These are phyloP conservation scores for Heterococcus sp. DNA, from an alignment of 108 stramenopile species.

Conservation along the genomic window DNA sequence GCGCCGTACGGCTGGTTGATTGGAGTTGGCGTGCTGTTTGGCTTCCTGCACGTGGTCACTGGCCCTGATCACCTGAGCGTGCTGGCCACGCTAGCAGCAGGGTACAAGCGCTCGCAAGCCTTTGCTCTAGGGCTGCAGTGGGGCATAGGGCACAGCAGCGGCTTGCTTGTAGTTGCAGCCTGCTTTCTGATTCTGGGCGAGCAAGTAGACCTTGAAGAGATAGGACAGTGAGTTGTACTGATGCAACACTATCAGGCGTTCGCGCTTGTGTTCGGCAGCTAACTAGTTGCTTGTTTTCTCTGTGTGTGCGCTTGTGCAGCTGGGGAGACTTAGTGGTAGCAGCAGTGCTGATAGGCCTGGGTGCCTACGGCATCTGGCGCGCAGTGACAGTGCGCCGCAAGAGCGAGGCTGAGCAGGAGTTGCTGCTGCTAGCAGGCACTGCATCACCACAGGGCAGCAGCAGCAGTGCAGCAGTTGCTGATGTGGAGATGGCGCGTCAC, in stretches of 20 bases:
- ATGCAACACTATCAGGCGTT: too few species aligned
- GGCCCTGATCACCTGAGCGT: not conserved
- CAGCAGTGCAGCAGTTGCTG: too few species aligned
- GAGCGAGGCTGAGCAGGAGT: not conserved
- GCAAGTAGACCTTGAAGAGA: not conserved
- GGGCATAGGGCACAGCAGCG: not conserved
- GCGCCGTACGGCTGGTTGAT: not conserved
- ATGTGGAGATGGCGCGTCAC: too few species aligned
- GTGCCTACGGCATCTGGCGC: not conserved
- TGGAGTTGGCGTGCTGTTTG: not conserved
- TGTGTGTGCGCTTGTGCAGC: not conserved
- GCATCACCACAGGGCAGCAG: too few species aligned
- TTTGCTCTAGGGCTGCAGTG: not conserved
- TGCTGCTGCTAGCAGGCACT: too few species aligned
- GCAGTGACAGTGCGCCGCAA: not conserved
- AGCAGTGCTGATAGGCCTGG: constrained; percentile 1
- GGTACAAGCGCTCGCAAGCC: not conserved
- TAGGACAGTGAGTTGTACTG: not conserved
- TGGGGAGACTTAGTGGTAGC: not conserved
- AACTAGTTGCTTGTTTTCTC: not conserved
- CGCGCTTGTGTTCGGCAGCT: not conserved
- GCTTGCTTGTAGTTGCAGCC: not conserved
- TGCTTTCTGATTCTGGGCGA: not conserved
- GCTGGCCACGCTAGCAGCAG: not conserved
- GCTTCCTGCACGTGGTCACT: not conserved